Conservation (phyloP, 2,329 filamentous ascomycete species). For the Trichophyton schoenleinii region DNA sequence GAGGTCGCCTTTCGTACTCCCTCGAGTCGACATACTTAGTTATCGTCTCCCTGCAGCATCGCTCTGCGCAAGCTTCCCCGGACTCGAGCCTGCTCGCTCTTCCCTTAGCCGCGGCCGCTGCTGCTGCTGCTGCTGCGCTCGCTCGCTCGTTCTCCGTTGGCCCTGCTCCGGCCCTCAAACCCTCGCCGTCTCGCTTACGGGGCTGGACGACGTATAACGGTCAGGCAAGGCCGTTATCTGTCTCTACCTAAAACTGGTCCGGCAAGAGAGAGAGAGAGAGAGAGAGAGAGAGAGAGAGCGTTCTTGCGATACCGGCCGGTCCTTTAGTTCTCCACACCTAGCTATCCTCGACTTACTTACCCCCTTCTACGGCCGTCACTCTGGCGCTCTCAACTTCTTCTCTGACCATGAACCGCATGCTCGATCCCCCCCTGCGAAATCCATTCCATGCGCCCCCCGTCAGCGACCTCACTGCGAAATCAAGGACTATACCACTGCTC, state of each 20-base stretch:
- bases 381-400: neutral
- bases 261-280: neutral
- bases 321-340: neutral
- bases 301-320: neutral
- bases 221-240: neutral
- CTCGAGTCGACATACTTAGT: neutral
- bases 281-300: no score
- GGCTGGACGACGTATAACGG: neutral
- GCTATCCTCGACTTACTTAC: no score
- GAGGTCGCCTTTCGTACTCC: neutral
- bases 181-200: neutral
- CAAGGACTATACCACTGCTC: constrained; percentile 42
- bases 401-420: constrained; percentile 29
- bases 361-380: no score
- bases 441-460: constrained; percentile 31
- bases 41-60: neutral
- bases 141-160: neutral
- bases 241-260: neutral
- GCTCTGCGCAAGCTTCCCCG: neutral
- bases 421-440: constrained; percentile 32
- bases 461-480: constrained; percentile 29
- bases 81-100: neutral
- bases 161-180: neutral
- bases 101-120: neutral
- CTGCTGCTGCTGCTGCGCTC: neutral